A percentile compares a stretch with the other conserved stretches of the same genome.
These are phyloP conservation scores for Globisporangium rhizosaccharum DNA, from an alignment of 352 stramenopile genomes.

Conservation along the genomic window DNA sequence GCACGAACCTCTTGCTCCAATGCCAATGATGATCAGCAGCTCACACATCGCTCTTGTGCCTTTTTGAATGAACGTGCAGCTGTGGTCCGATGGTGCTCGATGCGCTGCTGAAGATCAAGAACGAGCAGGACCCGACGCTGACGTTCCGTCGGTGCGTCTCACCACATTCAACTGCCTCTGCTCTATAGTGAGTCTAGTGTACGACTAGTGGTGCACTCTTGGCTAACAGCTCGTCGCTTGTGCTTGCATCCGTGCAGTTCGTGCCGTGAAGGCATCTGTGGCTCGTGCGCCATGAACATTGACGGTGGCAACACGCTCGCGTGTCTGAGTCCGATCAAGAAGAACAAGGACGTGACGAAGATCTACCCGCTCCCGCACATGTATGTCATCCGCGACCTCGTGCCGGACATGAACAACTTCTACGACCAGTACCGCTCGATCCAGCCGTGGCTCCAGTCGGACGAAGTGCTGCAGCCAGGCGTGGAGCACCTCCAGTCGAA, in stretches of 20 bases:
- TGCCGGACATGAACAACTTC: constrained; percentile 99
- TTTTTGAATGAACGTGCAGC: constrained; percentile 22
- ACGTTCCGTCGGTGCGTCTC: constrained; percentile 91
- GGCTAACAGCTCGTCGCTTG: background rate
- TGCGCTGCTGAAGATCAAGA: constrained; percentile 99
- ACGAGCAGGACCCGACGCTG: constrained; percentile 97
- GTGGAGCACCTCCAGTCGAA: constrained; percentile 87
- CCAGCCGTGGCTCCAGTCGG: constrained; percentile 98
- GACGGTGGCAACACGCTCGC: constrained; percentile 98
- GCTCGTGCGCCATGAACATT: constrained; percentile 99
- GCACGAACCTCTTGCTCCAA: background rate
- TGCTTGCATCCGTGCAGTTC: constrained; percentile 45
- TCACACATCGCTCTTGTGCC: constrained; percentile 4
- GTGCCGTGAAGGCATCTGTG: constrained; percentile 99
- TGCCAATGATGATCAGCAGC: background rate
- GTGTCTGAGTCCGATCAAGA: constrained; percentile 97
- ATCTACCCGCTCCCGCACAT: constrained; percentile 99
- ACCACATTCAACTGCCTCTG: constrained; percentile 1
- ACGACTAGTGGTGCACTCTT: background rate
- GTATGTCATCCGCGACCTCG: constrained; percentile 99
- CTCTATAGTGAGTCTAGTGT: background rate
- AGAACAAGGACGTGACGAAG: constrained; percentile 91
- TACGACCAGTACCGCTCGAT: constrained; percentile 98
- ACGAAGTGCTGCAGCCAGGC: constrained; percentile 84
- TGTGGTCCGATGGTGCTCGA: constrained; percentile 99